A percentile compares a stretch with the other conserved stretches of the same genome.
Evolutionary conservation across 345 rosid species (phyloP).

Genomic region (Erodium maritimum): DNA sequence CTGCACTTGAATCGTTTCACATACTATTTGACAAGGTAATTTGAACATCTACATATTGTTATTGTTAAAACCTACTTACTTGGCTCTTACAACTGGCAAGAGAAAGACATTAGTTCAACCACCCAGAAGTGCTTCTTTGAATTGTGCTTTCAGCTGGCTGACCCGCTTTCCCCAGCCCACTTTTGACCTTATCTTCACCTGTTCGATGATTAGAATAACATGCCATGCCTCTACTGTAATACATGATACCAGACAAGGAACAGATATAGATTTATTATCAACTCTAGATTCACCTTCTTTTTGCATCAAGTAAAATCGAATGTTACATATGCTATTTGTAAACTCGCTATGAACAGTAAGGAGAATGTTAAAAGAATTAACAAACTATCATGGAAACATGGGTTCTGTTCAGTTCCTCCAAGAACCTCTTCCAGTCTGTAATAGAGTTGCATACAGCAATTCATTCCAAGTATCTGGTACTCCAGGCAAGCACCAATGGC

Average conservation of each 20-base stretch:
- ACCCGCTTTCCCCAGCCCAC: not conserved
- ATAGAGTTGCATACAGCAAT: constrained; percentile 52
- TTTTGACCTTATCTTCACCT: not conserved
- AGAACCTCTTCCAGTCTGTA: constrained; percentile 37
- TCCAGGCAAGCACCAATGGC: constrained; percentile 95
- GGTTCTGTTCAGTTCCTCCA: constrained; percentile 12
- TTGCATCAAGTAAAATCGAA: not conserved
- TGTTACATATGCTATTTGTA: not conserved
- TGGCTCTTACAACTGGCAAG: not conserved
- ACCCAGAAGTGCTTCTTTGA: not conserved
- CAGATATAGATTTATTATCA: not conserved
- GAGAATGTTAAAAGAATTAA: not conserved
- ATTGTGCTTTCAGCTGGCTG: too few species aligned
- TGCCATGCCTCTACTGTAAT: too few species aligned
- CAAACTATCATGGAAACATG: not conserved
- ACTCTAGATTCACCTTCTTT: not conserved
- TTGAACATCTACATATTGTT: not conserved
- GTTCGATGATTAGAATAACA: not conserved
- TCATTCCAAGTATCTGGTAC: constrained; percentile 89
- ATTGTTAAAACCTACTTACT: not conserved
- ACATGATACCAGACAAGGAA: not conserved
- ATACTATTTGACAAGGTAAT: not conserved
- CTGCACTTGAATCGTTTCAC: not conserved
- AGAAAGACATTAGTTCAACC: not conserved
- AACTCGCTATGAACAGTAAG: not conserved